Evolutionary conservation across 805 yeast genomes (phyloP), one percentile per base, ranked within the genome.

Genomic region (Candida nanaspora): DNA sequence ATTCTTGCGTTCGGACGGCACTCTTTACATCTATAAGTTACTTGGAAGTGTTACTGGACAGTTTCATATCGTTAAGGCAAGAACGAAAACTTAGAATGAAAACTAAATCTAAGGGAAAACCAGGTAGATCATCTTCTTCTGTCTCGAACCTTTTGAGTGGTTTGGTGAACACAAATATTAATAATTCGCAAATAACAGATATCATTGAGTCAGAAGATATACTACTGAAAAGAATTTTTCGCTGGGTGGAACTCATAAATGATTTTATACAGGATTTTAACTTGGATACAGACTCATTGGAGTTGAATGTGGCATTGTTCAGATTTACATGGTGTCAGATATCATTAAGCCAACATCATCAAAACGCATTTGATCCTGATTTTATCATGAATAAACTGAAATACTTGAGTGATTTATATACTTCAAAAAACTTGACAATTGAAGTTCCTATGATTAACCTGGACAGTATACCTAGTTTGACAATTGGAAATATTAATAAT

Each of bases 381-480:
- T 32, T 5, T 19, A 41, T 16, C 38, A 46, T 8, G 42, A 46
- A 2, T 18, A 38, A 10, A 9, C 30, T 16, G 25, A 37, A 4
- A 35, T 45, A 27, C 42, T 31, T 44, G 26, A 21, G 42, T 6
- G 20, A 13, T 14, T 29, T 44, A 4, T 19, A 38, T 18, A 27
- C 32, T 14, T 18, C 11, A 8, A 16, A 18, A 4, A 18, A 22
- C 6, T 6, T 18, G 9, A 9, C 6, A 3, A 7, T 19, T 11
- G 34, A 31, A 18, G n/a, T 31, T 3, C 50, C 58, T 0, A 78
- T 74, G 55, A 69, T 77, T 1, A 87, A 88, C 53, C 82, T 72
- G 48, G 63, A 68, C 1, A 63, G 70, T 41, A 75, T 89, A 14
- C 81, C 86, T 2, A 62, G 68, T 1, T 58, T 89, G 3, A 78